These are phyloP conservation scores for Evernia prunastri DNA, from an alignment of 495 filamentous ascomycete genomes.

Conservation along the genomic window DNA sequence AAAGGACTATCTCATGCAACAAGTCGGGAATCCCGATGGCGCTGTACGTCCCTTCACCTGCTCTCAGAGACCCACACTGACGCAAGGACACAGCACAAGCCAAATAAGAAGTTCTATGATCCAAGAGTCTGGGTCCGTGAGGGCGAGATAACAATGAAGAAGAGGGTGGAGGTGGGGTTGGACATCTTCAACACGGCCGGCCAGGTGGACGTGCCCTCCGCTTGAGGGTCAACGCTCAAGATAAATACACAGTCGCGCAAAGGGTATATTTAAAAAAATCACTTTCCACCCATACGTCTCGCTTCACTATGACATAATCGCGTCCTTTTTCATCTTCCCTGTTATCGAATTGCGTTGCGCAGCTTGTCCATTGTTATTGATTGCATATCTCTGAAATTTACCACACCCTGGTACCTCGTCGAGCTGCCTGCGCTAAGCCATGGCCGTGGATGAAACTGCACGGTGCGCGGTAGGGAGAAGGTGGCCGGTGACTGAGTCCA, in stretches of 20 bases:
- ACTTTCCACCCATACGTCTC: neutral
- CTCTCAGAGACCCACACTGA: neutral
- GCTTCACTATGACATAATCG: neutral
- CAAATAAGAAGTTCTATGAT: constrained; percentile 99
- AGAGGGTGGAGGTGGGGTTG: constrained; percentile 71
- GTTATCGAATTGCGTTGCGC: neutral
- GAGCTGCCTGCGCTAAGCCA: no score
- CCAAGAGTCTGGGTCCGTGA: constrained; percentile 72
- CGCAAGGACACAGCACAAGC: constrained; percentile 56
- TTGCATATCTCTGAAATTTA: neutral
- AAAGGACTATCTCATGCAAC: constrained; percentile 82
- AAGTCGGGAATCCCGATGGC: constrained; percentile 93
- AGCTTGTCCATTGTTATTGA: neutral
- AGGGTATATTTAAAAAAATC: neutral
- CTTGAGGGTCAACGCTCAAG: neutral
- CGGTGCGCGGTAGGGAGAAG: no score
- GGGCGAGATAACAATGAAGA: constrained; percentile 94
- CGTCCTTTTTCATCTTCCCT: neutral
- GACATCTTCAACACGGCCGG: constrained; percentile 86
- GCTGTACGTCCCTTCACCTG: constrained; percentile 24
- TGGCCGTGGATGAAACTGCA: no score
- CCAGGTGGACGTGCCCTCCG: constrained; percentile 46
- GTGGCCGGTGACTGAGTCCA: no score
- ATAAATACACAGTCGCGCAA: neutral
- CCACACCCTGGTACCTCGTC: no score